Evolutionary conservation across 345 rosid species (phyloP).

Genomic region (Aquilaria sinensis): DNA sequence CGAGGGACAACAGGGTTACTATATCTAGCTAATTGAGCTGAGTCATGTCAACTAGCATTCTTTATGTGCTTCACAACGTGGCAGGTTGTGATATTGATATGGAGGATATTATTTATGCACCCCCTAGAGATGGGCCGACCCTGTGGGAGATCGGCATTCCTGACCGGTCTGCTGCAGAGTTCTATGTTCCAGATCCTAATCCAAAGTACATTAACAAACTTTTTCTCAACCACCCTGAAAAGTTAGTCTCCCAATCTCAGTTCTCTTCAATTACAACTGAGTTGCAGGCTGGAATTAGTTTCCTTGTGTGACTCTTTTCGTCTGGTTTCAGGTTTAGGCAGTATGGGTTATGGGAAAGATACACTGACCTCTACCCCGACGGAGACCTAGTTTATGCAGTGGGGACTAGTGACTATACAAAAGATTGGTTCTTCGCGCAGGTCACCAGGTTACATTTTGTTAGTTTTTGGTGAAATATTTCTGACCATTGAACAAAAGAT

Average conservation of each 20-base stretch:
- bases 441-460: constrained; percentile 44
- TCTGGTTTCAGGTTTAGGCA: constrained; percentile 56
- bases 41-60: too few relatives aligned
- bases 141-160: constrained; percentile 73
- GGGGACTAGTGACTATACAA: constrained; percentile 54
- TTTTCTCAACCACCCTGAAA: constrained; percentile 56
- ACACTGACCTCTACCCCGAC: constrained; percentile 59
- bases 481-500: not conserved
- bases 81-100: constrained; percentile 33
- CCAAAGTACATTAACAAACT: constrained; percentile 48
- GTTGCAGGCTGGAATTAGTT: not conserved
- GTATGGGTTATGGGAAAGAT: constrained; percentile 89
- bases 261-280: not conserved
- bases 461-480: not conserved
- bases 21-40: too few relatives aligned
- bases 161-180: constrained; percentile 55
- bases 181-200: constrained; percentile 54
- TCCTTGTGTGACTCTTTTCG: not conserved
- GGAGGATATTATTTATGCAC: constrained; percentile 39
- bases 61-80: not conserved
- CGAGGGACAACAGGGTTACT: too few relatives aligned
- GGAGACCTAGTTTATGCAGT: constrained; percentile 61
- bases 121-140: constrained; percentile 63
- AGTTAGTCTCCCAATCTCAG: constrained; percentile 23
- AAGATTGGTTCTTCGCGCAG: constrained; percentile 87